phyloP scores from a whole-genome alignment of 2,329 filamentous ascomycete species.

The Dactylella cylindrospora region DNA sequence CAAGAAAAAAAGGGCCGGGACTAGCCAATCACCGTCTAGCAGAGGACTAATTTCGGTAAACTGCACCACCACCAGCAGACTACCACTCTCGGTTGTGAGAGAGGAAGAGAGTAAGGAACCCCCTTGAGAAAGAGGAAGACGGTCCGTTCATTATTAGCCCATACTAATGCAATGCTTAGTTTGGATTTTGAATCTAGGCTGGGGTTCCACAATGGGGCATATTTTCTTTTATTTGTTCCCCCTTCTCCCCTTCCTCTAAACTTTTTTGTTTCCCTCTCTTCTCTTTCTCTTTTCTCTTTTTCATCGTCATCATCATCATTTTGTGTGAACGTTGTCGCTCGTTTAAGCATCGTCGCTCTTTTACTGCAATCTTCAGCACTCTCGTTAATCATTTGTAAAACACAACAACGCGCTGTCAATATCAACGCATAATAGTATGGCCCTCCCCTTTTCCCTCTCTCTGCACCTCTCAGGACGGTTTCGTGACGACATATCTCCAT shows the following conservation, averaged over 20 bases:
- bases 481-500: not conserved
- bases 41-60: too few species aligned
- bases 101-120: too few species aligned
- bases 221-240: slow-evolving; percentile 7
- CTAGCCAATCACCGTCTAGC: too few species aligned
- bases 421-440: slow-evolving; percentile 8
- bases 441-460: not conserved
- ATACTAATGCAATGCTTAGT: too few species aligned
- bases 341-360: not conserved
- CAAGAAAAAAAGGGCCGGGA: too few species aligned
- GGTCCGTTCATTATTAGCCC: too few species aligned
- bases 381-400: slow-evolving; percentile 21
- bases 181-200: slow-evolving; percentile 39
- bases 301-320: not conserved
- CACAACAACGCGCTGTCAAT: slow-evolving; percentile 15
- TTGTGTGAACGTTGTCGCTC: not conserved
- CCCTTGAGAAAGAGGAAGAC: too few species aligned
- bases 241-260: slow-evolving; percentile 10
- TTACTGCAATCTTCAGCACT: slow-evolving; percentile 16
- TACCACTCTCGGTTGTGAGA: too few species aligned
- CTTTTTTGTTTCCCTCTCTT: not conserved
- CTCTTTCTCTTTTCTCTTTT: slow-evolving; percentile 1
- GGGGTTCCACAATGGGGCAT: slow-evolving; percentile 27
- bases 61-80: too few species aligned
- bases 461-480: not conserved